Base-by-base conservation (phyloP, 2,329 filamentous ascomycete species). In the Calonectria pteridis region DNA sequence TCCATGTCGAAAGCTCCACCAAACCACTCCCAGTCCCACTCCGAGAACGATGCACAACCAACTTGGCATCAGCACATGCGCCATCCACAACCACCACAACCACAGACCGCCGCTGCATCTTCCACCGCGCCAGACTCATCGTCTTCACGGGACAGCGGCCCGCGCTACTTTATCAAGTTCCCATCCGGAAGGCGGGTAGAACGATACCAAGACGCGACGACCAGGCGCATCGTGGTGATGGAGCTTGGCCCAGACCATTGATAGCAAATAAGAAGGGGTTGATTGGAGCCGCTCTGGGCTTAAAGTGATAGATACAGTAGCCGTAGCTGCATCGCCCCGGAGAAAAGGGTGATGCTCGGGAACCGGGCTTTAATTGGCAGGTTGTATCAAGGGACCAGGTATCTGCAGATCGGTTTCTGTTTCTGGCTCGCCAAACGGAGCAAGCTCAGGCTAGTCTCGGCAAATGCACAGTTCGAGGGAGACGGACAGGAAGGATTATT, bases 311-410 rank as follows among this genome's bases (percentile, higher is more conserved):
- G 31, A 40, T 40, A 14, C 37, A 40, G 13, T 16, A 37, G 37
- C 37, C 6, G 4, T 40, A 18, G 37, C 16, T 20, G 37, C 37
- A 40, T 40, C n/a, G 26, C 13, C 20, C 33, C 55, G 11, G 13
- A 23, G 62, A 29, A 40, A 40, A 16, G 37, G 37, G 14, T 37
- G 37, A 16, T 40, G 35, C n/a, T 14, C 55, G 55, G 64, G 14
- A 9, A 20, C 18, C 26, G 43, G 55, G 13, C 55, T 40, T 26
- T 59, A 59, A 59, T 59, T 59, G 55, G 65, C 65, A 29, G 65
- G 33, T 67, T 67, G 50, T 59, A 59, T 59, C 55, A 59, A 37
- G 55, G 55, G 55, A 59, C 55, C 55, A 40, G 29, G 33, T 59
- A 26, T 33, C 14, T 40, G 55, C 55, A 59, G 55, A 59, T 59